phyloP scores from a whole-genome alignment of 140 eudicot genomes.

The Erigeron philadelphicus region DNA sequence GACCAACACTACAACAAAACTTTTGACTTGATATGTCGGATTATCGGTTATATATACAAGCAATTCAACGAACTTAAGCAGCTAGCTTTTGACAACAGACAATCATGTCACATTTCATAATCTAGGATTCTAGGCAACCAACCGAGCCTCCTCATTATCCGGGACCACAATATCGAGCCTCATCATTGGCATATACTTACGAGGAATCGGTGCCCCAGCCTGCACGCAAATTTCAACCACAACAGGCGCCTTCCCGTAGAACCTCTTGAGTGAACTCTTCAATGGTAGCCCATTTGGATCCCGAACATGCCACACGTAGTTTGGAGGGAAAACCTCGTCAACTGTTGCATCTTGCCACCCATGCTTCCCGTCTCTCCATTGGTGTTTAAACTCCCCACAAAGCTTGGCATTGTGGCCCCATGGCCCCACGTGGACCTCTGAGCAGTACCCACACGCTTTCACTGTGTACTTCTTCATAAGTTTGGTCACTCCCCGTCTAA shows the following conservation, averaged over 20 bases:
- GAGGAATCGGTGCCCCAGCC: constrained; percentile 78
- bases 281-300: constrained; percentile 76
- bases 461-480: constrained; percentile 73
- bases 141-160: constrained; percentile 57
- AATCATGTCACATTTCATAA: neutral
- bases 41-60: no score
- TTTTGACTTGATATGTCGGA: no score
- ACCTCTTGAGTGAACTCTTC: constrained; percentile 53
- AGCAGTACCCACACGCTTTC: constrained; percentile 95
- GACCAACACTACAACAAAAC: constrained; percentile 16
- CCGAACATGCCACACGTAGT: constrained; percentile 88
- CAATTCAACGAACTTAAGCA: no score
- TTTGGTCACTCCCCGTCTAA: constrained; percentile 68
- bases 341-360: constrained; percentile 95
- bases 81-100: no score
- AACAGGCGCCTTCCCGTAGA: constrained; percentile 87
- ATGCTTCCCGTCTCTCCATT: constrained; percentile 99
- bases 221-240: constrained; percentile 81
- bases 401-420: constrained; percentile 98
- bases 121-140: constrained; percentile 38
- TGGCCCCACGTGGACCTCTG: constrained; percentile 99
- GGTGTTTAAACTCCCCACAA: constrained; percentile 95
- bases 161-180: constrained; percentile 91
- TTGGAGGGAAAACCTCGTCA: constrained; percentile 91
- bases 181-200: constrained; percentile 80